Base-by-base conservation (phyloP, 495 filamentous ascomycete species). In the Penicillium ucsense region DNA sequence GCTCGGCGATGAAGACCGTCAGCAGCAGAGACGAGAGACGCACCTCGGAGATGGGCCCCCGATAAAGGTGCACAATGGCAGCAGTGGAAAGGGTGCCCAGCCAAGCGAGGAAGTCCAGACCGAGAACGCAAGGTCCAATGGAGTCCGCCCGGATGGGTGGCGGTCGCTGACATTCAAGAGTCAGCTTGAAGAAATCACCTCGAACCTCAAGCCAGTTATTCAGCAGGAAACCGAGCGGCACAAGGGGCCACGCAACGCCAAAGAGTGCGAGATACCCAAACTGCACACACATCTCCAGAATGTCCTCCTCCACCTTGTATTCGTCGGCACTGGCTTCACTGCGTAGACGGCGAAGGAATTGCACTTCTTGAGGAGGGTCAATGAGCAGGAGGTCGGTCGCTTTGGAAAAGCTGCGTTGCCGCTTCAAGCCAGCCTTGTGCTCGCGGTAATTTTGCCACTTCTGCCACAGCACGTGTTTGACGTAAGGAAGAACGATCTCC, bases 191-290 rank as follows among this genome's bases (percentile, higher is more conserved):
- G 7, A 94, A 89, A 53, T 98, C 92, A 5, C 85, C 84, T 31
- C 92, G 86, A 9, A 95, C 74, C 50, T 97, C 91, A 44, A 98
- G 63, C 91, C 91, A 98, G 70, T 96, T 91, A 66, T 95, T 95
- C 58, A 90, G 67, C 5, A 95, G 62, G 75, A 97, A 97, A 0
- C 87, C 89, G 35, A 89, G 74, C 0, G 84, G 79, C 0, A 89
- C 87, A 3, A 96, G 71, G 0, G 92, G 91, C 92, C 92, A 98
- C 43, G 94, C 77, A 0, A 92, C 85, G 4, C 85, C 88, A 64
- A 98, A 98, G 3, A 98, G 73, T 0, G 85, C 82, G 4, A 98
- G 73, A 60, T 94, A 98, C 8, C 91, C 70, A 34, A 71, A 73
- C 49, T 73, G 70, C 4, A 71, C 65, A 49, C 64, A 67, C 68